phyloP scores from a whole-genome alignment of 2,329 filamentous ascomycete genomes.

The Tolypocladium amazonense region DNA sequence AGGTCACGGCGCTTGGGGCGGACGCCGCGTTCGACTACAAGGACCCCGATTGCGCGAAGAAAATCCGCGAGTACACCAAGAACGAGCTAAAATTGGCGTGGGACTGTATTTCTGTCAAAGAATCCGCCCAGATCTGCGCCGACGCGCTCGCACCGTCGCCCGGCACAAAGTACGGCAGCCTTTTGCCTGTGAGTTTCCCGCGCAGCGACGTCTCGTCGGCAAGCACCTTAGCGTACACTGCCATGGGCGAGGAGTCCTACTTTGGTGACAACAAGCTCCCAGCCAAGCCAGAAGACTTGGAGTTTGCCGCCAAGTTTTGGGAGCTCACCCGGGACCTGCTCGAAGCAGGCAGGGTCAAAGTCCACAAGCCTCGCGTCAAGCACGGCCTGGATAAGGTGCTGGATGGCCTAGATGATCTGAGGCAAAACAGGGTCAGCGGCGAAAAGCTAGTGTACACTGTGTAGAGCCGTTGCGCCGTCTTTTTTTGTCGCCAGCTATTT shows the following conservation, averaged over 20 bases:
- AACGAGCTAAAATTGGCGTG: slow-evolving; percentile 17
- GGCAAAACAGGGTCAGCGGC: slow-evolving; percentile 24
- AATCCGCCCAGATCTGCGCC: slow-evolving; percentile 24
- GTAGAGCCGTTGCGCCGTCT: background rate
- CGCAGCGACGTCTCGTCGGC: slow-evolving; percentile 26
- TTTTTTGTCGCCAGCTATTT: too few species aligned
- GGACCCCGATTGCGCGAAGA: slow-evolving; percentile 5
- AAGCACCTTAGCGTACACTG: slow-evolving; percentile 27
- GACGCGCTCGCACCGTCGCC: slow-evolving; percentile 8
- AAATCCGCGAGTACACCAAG: slow-evolving; percentile 12
- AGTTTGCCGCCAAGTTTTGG: slow-evolving; percentile 27
- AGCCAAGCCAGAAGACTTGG: slow-evolving; percentile 16
- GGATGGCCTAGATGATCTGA: slow-evolving; percentile 20
- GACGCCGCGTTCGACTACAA: slow-evolving; percentile 31
- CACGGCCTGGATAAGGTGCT: slow-evolving; percentile 23
- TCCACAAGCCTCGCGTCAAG: slow-evolving; percentile 19
- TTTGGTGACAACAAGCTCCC: slow-evolving; percentile 13
- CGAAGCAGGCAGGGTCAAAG: slow-evolving; percentile 23
- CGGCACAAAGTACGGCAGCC: background rate
- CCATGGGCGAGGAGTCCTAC: slow-evolving; percentile 23
- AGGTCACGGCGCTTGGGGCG: slow-evolving; percentile 30
- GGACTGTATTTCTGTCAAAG: slow-evolving; percentile 20
- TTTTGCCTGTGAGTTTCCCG: background rate
- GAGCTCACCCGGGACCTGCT: slow-evolving; percentile 20
- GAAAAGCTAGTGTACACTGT: slow-evolving; percentile 35